Evolutionary conservation across 768 basidiomycete genomes (phyloP), one percentile per base, ranked within the genome.

Genomic region (Naganishia vishniacii): DNA sequence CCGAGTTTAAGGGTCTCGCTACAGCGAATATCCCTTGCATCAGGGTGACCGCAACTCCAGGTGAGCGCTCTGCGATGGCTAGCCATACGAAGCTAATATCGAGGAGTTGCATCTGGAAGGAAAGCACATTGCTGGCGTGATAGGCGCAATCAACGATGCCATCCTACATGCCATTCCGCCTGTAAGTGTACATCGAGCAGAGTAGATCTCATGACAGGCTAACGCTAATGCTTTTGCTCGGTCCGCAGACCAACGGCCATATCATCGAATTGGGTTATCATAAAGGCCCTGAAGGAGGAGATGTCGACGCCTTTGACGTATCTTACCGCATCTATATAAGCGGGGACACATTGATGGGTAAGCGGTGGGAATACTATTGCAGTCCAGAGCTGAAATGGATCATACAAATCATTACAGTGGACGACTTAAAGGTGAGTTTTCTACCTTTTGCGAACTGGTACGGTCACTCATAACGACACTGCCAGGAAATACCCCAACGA

Each of bases 271-370:
- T 65, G 8, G 62, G 62, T 25, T 63, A 63, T 56, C 48, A 63
- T 13, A 44, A 60, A 18, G 62, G 51, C 18, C 41, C 47, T 8
- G 23, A 65, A 26, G 48, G 59, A 28, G 67, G 56, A 25, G 62
- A 66, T 20, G 61, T 59, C 25, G 45, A 51, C 13, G 28, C 18
- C 15, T 65, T 68, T 20, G 37, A 58, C 29, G 59, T 64, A 5
- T 68, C 67, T 16, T 78, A 71, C 61, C 67, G 73, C 13, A 73
- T 75, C 26, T 78, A 76, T 61, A 73, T 75, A 58, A 69, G 69
- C 20, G 78, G 76, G 7, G 78, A 78, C 56, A 79, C 78, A 5
- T 65, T 78, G 18, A 73, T 75, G 59, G 61, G 65, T 46, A 31
- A 61, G 49, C 49, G n/a, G 25, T 4, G 28, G 15, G 20, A 56